Conservation (phyloP, 192 early-diverging fungal genomes). For the Coemansia sp. region DNA sequence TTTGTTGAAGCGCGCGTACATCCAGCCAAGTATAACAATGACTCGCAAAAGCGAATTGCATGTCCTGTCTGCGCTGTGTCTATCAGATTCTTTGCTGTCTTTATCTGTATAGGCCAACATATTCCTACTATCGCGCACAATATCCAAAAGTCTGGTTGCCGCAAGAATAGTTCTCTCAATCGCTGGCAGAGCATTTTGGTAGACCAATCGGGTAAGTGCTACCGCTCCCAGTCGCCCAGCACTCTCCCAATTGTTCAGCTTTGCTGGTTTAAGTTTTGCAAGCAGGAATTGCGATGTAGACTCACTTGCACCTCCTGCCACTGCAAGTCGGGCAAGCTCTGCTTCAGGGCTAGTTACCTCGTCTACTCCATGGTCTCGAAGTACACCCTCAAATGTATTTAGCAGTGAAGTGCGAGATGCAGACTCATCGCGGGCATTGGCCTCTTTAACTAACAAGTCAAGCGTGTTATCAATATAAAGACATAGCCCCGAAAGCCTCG, state of each 20-base stretch:
- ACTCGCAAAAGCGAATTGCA: slow-evolving; percentile 14
- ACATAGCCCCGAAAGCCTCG: slow-evolving; percentile 25
- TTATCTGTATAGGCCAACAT: not conserved
- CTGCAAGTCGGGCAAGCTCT: slow-evolving; percentile 31
- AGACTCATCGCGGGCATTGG: slow-evolving; percentile 11
- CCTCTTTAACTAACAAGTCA: slow-evolving; percentile 17
- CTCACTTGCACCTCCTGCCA: slow-evolving; percentile 40
- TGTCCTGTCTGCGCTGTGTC: not conserved
- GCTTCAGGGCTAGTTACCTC: slow-evolving; percentile 41
- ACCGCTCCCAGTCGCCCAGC: slow-evolving; percentile 36
- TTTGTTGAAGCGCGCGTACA: slow-evolving; percentile 28
- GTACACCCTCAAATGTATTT: slow-evolving; percentile 22
- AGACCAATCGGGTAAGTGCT: slow-evolving; percentile 24
- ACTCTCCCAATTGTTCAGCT: slow-evolving; percentile 39
- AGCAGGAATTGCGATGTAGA: slow-evolving; percentile 50
- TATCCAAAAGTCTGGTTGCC: slow-evolving; percentile 13
- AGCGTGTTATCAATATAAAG: slow-evolving; percentile 32
- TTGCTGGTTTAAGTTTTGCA: slow-evolving; percentile 28
- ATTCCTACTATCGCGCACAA: slow-evolving; percentile 5
- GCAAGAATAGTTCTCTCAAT: slow-evolving; percentile 33
- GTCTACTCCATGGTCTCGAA: slow-evolving; percentile 46
- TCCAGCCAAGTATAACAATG: slow-evolving; percentile 31
- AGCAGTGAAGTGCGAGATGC: slow-evolving; percentile 27
- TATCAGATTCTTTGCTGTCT: slow-evolving; percentile 1
- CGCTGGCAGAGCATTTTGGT: slow-evolving; percentile 35